phyloP scores from a whole-genome alignment of 2,329 filamentous ascomycete genomes.

The Talaromyces funiculosus region DNA sequence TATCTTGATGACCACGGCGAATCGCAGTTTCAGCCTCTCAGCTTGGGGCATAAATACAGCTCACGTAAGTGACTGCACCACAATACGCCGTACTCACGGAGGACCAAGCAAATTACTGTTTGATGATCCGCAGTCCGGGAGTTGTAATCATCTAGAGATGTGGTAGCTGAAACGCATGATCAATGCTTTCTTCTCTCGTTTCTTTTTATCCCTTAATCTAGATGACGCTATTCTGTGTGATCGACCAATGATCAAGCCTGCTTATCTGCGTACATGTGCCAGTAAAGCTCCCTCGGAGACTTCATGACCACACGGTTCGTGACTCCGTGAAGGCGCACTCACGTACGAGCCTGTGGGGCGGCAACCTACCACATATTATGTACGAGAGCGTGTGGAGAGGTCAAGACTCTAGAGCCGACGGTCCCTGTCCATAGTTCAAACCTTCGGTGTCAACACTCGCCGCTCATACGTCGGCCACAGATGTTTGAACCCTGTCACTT shows the following conservation, averaged over 20 bases:
- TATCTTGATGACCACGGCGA: not conserved
- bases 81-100: no score
- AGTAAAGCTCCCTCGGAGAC: not conserved
- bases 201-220: no score
- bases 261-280: not conserved
- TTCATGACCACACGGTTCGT: not conserved
- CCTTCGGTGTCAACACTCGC: not conserved
- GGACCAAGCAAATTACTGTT: no score
- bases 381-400: conserved; percentile 6
- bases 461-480: not conserved
- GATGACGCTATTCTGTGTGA: no score
- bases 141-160: no score
- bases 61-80: not conserved
- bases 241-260: not conserved
- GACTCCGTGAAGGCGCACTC: not conserved
- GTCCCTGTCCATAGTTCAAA: not conserved
- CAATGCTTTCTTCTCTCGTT: not conserved
- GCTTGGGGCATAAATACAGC: no score
- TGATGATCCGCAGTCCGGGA: no score
- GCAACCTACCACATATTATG: not conserved
- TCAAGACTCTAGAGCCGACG: conserved; percentile 1
- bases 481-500: not conserved
- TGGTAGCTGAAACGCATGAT: conserved; percentile 1
- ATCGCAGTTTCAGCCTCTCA: not conserved
- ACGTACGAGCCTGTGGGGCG: conserved; percentile 9